phyloP scores from a whole-genome alignment of 371 early-diverging fungal genomes.

The Mortierella sp. region DNA sequence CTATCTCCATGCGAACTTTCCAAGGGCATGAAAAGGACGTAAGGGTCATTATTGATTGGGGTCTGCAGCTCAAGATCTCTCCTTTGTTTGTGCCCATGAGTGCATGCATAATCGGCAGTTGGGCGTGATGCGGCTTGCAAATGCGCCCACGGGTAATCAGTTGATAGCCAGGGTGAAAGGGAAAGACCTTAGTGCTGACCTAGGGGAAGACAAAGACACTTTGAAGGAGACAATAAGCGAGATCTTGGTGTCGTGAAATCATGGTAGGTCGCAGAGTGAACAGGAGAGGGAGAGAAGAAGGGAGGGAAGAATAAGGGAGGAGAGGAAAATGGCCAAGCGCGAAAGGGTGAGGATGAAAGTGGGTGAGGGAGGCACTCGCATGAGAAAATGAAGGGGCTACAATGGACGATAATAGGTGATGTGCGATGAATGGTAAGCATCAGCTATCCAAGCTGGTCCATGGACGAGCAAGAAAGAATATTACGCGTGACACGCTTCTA shows the following conservation, averaged over 20 bases:
- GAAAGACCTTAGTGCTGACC: neutral
- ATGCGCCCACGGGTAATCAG: neutral
- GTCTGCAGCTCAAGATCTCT: neutral
- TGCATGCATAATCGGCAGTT: conserved; percentile 1
- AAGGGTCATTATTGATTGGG: no score
- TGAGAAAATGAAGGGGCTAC: neutral
- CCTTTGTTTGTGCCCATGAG: neutral
- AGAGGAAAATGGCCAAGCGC: neutral
- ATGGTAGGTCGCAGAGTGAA: no score
- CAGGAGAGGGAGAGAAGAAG: no score
- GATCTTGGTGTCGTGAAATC: neutral
- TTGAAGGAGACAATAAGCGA: no score
- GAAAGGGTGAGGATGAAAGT: neutral
- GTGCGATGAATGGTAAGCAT: neutral
- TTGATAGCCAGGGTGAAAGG: neutral
- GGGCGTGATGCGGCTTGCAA: neutral
- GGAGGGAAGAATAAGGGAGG: neutral
- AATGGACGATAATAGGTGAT: neutral
- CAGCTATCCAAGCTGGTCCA: neutral
- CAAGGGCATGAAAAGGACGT: neutral
- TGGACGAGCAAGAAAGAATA: neutral
- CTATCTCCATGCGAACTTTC: neutral
- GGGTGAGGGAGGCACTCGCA: neutral
- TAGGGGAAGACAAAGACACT: neutral
- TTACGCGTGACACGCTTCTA: no score